These are phyloP conservation scores for Penicillium griseofulvum DNA, from an alignment of 2,329 filamentous ascomycete genomes.

Conservation along the genomic window DNA sequence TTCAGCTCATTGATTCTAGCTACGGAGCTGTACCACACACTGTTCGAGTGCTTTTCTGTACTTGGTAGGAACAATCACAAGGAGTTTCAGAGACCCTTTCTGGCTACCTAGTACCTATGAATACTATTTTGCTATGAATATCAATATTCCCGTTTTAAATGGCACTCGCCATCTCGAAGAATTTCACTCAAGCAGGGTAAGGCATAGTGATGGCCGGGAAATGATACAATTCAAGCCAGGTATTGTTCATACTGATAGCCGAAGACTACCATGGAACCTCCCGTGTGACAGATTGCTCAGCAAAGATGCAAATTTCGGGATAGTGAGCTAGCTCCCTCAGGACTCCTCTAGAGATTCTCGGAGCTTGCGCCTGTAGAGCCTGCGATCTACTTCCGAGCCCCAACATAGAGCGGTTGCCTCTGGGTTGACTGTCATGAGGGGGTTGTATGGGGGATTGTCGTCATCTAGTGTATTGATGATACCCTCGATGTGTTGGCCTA, in stretches of 20 bases:
- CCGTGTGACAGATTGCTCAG: neutral
- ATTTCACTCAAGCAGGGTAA: neutral
- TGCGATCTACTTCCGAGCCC: slow-evolving; percentile 75
- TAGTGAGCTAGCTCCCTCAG: neutral
- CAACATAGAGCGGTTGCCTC: slow-evolving; percentile 86
- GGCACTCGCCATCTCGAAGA: neutral
- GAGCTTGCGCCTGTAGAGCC: slow-evolving; percentile 77
- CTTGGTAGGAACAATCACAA: neutral
- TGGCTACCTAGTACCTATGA: neutral
- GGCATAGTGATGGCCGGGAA: neutral
- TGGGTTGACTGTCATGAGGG: slow-evolving; percentile 78
- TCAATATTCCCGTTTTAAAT: neutral
- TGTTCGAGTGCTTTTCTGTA: neutral
- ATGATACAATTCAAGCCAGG: neutral
- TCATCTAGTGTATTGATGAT: slow-evolving; percentile 84
- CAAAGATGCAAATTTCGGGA: neutral
- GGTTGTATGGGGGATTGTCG: slow-evolving; percentile 83
- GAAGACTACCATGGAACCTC: neutral
- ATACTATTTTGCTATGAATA: neutral
- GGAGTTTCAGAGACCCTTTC: neutral
- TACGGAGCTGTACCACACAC: neutral
- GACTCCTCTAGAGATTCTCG: slow-evolving; percentile 40
- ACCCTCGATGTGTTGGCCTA: slow-evolving; percentile 77
- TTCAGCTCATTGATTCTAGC: neutral
- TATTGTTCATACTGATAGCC: neutral